Conservation (phyloP, 257 asterid genomes). For the Cruciata laevipes region DNA sequence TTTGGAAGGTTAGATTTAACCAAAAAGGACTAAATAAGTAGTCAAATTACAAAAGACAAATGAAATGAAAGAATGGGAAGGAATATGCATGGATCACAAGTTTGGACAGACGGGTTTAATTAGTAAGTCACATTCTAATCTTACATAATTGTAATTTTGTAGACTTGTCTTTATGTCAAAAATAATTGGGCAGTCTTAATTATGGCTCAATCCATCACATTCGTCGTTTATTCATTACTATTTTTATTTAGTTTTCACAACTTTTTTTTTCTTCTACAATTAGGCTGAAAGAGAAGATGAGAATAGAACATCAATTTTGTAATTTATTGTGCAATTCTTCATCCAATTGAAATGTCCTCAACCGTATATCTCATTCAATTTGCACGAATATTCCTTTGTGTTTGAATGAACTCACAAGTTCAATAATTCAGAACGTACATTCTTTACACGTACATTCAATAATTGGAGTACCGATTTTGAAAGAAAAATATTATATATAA, state of each 20-base stretch:
- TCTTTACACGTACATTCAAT: constrained; percentile 4
- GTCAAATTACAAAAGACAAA: too few species aligned
- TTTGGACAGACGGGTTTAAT: too few species aligned
- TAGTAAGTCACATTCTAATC: too few species aligned
- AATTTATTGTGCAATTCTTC: not conserved
- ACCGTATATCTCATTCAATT: not conserved
- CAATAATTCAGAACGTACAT: not conserved
- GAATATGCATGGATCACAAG: too few species aligned
- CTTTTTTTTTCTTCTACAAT: too few species aligned
- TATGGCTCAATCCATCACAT: not conserved
- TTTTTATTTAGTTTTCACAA: too few species aligned
- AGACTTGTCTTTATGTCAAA: not conserved
- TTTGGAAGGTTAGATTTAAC: too few species aligned
- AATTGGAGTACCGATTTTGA: too few species aligned
- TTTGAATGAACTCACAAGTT: not conserved
- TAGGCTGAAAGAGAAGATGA: not conserved
- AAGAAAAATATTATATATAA: too few species aligned
- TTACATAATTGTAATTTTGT: not conserved
- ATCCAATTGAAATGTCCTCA: not conserved
- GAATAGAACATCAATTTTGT: not conserved
- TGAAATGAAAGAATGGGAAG: too few species aligned
- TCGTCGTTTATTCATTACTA: not conserved
- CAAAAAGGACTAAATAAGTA: too few species aligned
- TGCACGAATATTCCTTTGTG: not conserved
- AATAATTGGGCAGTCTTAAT: too few species aligned